Evolutionary conservation across 2,329 filamentous ascomycete species (phyloP), one percentile per base, ranked within the genome.

Genomic region (Botrytis cinerea): DNA sequence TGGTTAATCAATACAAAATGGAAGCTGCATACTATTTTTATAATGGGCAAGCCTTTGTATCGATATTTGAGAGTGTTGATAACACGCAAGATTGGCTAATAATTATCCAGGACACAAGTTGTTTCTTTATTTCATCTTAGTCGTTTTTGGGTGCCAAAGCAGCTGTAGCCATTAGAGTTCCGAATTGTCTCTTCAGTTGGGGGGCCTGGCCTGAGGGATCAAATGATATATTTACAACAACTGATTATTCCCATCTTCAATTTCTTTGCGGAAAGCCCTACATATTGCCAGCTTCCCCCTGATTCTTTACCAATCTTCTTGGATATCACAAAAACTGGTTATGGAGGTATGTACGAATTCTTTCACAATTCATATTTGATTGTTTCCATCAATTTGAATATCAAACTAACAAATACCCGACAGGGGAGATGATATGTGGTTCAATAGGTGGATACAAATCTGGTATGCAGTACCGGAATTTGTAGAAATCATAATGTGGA

Each of bases 1-100:
- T 61, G 32, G 22, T 61, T 22, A 40, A 61, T 61, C 59, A 61
- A 38, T 61, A 61, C 59, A 61, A 40, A 61, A 40, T 32, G 32
- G 59, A 61, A 61, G 59, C 59, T 61, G 59, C 32, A 2, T 61
- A 61, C 35, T 61, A 61, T 61, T 61, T 61, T 25, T 61, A 61
- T 35, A 61, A 40, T 12, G 59, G 59, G 22, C 35, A 61, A 10
- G 59, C 59, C 32, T 61, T 61, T 35, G 59, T 61, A 38, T 61
- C 59, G 32, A 61, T 35, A 25, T 61, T 61, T 61, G 59, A 38
- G 59, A 20, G 35, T 38, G 59, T 61, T 61, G 35, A 38, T 40
- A 38, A 61, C 22, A 61, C 59, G 22, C 32, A 61, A 54, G 48
- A 61, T 61, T 61, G 32, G 59, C 59, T 35, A 38, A 61, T 35